These are phyloP conservation scores for Yamagishiella unicocca DNA, from an alignment of 139 green algal genomes.

Conservation along the genomic window DNA sequence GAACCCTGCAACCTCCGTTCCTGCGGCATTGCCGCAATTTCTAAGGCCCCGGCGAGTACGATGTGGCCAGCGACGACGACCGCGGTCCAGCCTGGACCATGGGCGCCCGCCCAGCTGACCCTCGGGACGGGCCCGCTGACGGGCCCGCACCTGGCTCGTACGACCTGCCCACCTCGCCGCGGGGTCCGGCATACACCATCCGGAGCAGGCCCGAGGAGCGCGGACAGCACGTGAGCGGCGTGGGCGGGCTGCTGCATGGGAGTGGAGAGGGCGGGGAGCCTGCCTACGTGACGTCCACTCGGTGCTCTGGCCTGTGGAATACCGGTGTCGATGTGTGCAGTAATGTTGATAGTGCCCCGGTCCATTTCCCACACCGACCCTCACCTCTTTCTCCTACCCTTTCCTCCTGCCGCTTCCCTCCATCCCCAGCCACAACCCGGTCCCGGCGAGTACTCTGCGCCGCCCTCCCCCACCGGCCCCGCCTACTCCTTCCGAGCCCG, in stretches of 20 bases:
- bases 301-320: too few relatives aligned
- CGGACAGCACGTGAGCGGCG: background rate
- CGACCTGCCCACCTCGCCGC: slow-evolving; percentile 19
- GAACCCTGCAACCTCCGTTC: too few relatives aligned
- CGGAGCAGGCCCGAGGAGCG: background rate
- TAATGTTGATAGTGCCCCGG: too few relatives aligned
- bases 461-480: slow-evolving; percentile 11
- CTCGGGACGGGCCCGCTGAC: background rate
- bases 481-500: slow-evolving; percentile 12
- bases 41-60: slow-evolving; percentile 46
- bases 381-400: background rate
- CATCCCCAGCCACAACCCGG: background rate
- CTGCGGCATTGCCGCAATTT: background rate
- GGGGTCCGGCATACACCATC: slow-evolving; percentile 48
- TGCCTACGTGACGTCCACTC: background rate
- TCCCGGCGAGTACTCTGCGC: slow-evolving; percentile 27
- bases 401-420: background rate
- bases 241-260: background rate
- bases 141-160: slow-evolving; percentile 43
- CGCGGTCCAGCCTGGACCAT: slow-evolving; percentile 56
- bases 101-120: slow-evolving; percentile 12
- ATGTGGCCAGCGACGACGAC: background rate
- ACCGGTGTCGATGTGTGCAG: too few relatives aligned
- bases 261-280: background rate
- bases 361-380: too few relatives aligned